Evolutionary conservation across 345 rosid species (phyloP).

Genomic region (Carallia brachiata): DNA sequence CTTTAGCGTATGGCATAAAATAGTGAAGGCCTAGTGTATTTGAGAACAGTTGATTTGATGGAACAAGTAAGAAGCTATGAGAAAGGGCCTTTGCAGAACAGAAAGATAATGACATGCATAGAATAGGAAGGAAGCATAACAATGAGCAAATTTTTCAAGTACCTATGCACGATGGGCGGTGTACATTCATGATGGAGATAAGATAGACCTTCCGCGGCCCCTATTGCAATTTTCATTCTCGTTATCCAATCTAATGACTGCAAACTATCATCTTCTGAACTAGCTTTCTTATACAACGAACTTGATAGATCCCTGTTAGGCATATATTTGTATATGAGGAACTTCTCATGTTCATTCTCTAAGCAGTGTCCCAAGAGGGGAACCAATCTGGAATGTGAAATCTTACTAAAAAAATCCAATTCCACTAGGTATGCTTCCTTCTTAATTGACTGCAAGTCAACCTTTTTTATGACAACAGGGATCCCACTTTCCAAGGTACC

Average conservation of each 20-base stretch:
- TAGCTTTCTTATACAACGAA: conserved; percentile 63
- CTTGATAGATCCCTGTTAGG: conserved; percentile 82
- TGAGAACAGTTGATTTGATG: background rate
- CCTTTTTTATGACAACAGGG: conserved; percentile 68
- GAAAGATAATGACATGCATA: background rate
- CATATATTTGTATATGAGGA: conserved; percentile 81
- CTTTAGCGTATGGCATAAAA: too few species aligned
- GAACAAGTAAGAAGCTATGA: background rate
- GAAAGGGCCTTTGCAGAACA: background rate
- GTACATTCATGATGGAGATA: conserved; percentile 91
- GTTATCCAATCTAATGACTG: conserved; percentile 98
- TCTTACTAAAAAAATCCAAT: conserved; percentile 79
- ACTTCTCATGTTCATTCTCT: conserved; percentile 79
- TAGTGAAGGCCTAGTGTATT: background rate
- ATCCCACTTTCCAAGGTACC: conserved; percentile 64
- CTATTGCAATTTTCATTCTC: conserved; percentile 89
- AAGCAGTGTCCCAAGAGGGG: conserved; percentile 84
- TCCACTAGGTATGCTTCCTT: conserved; percentile 64
- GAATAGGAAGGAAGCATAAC: background rate
- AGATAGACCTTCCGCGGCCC: conserved; percentile 87
- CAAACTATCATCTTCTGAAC: conserved; percentile 62
- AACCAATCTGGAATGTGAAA: conserved; percentile 70
- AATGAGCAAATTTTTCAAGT: conserved; percentile 10
- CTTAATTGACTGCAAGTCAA: conserved; percentile 49
- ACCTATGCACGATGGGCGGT: conserved; percentile 94